Percentiles rank a stretch among this genome's conserved stretches.
phyloP scores from a whole-genome alignment of 169 alveolate species.

The Plasmodium adleri region DNA sequence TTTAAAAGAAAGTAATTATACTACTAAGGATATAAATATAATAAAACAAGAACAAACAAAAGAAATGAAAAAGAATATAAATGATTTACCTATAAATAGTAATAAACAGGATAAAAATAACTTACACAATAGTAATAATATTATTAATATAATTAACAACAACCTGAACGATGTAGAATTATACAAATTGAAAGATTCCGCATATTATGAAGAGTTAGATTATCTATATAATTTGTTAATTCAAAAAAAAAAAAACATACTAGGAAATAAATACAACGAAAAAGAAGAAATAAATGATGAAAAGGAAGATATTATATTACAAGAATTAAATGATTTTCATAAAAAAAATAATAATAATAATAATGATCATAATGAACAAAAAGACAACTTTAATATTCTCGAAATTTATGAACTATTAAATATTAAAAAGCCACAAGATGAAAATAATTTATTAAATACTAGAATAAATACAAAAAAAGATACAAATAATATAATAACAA shows the following conservation, averaged over 20 bases:
- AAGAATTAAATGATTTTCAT: slow-evolving; percentile 49
- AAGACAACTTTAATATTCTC: slow-evolving; percentile 23
- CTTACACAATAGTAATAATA: background rate
- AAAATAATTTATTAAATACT: slow-evolving; percentile 4
- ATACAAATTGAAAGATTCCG: slow-evolving; percentile 41
- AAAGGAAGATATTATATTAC: slow-evolving; percentile 15
- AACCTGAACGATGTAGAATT: slow-evolving; percentile 18
- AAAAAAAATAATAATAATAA: slow-evolving; percentile 13
- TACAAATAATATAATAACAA: background rate
- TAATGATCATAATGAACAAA: background rate
- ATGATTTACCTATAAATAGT: background rate
- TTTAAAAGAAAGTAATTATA: no score
- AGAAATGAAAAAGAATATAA: background rate
- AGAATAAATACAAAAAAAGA: background rate
- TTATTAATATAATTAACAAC: slow-evolving; percentile 16
- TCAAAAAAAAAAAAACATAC: slow-evolving; percentile 50
- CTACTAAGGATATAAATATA: no score
- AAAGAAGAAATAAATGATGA: slow-evolving; percentile 36
- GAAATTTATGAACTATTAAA: slow-evolving; percentile 58
- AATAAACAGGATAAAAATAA: background rate
- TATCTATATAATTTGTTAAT: slow-evolving; percentile 38
- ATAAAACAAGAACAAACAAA: no score
- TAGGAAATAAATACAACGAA: slow-evolving; percentile 42
- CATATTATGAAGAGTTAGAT: slow-evolving; percentile 60
- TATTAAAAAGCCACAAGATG: slow-evolving; percentile 13